Evolutionary conservation across 768 basidiomycete genomes (phyloP), one percentile per base, ranked within the genome.

Genomic region (Russula sp.): DNA sequence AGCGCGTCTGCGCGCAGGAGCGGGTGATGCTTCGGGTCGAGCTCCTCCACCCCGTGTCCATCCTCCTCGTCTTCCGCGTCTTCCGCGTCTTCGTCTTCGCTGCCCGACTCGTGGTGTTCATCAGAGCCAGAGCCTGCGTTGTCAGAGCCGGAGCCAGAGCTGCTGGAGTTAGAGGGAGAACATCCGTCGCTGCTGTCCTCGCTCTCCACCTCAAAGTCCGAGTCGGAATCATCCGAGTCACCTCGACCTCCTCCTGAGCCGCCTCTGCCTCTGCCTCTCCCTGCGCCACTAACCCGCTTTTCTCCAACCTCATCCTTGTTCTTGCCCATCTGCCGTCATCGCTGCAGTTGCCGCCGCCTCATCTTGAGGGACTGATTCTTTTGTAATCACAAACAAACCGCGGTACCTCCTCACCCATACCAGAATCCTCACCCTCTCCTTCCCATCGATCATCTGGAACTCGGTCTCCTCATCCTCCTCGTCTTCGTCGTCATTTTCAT

Each of bases 361-460:
- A 13, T n/a, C 48, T 7, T 34, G 7, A n/a, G 14, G n/a, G 3
- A 13, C 5, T 22, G 3, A 14, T 6, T 57, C 10, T 3, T 34
- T 42, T n/a, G 13, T 36, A 52, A 68, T 73, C 10, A 86, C 86
- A 72, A 90, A 87, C 20, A 79, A 61, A 65, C 80, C 76, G 29
- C 80, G 78, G 56, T 83, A 78, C 55, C 75, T 73, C 48, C 81
- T 74, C n/a, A 83, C 79, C 90, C 90, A 91, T 34, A 78, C 76
- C 39, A 77, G 74, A 52, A 91, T 84, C 25, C 81, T 79, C 41
- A 84, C 82, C 67, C 84, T 80, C 69, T 90, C 88, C 65, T 76
- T 77, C 34, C 81, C 82, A 64, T 91, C 89, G 5, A 91, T 78
- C 80, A 89, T 83, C 35, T 79, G n/a, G n/a, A n/a, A n/a, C n/a